Percentiles rank a stretch among this genome's conserved stretches.
These are phyloP conservation scores for Peniophora sp. DNA, from an alignment of 1,284 basidiomycete species.

Conservation along the genomic window DNA sequence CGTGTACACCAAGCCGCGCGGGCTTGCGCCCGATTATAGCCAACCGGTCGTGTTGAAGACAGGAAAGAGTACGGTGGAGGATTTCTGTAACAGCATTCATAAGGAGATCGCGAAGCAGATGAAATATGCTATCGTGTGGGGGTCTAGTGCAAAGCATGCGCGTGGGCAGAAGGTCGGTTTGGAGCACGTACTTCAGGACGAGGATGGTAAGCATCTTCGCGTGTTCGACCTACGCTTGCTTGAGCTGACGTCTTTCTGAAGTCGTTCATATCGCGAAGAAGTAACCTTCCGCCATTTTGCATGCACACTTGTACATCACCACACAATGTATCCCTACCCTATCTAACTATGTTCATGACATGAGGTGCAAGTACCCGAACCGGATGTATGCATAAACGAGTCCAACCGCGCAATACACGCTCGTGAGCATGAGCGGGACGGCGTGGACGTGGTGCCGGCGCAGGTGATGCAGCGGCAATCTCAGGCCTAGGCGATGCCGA, in stretches of 20 bases:
- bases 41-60: slow-evolving; percentile 73
- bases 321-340: not conserved
- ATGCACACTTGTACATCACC: not conserved
- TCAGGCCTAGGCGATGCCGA: too few relatives aligned
- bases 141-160: slow-evolving; percentile 91
- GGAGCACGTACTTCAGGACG: slow-evolving; percentile 84
- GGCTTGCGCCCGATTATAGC: slow-evolving; percentile 84
- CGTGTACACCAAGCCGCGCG: slow-evolving; percentile 94
- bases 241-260: slow-evolving; percentile 21
- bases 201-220: slow-evolving; percentile 57
- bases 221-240: too few relatives aligned
- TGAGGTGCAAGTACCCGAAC: slow-evolving; percentile 38
- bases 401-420: slow-evolving; percentile 86
- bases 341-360: not conserved
- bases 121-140: slow-evolving; percentile 92
- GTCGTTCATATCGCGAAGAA: slow-evolving; percentile 82
- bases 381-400: slow-evolving; percentile 72
- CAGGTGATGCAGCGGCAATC: too few relatives aligned
- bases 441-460: too few relatives aligned
- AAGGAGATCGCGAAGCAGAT: slow-evolving; percentile 91
- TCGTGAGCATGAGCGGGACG: slow-evolving; percentile 91
- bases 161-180: slow-evolving; percentile 95
- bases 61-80: slow-evolving; percentile 75
- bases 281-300: slow-evolving; percentile 25
- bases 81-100: slow-evolving; percentile 88